Percentiles rank a stretch among this genome's conserved stretches.
Evolutionary conservation across 2,329 filamentous ascomycete genomes (phyloP).

Genomic region (Aspergillus ustus): DNA sequence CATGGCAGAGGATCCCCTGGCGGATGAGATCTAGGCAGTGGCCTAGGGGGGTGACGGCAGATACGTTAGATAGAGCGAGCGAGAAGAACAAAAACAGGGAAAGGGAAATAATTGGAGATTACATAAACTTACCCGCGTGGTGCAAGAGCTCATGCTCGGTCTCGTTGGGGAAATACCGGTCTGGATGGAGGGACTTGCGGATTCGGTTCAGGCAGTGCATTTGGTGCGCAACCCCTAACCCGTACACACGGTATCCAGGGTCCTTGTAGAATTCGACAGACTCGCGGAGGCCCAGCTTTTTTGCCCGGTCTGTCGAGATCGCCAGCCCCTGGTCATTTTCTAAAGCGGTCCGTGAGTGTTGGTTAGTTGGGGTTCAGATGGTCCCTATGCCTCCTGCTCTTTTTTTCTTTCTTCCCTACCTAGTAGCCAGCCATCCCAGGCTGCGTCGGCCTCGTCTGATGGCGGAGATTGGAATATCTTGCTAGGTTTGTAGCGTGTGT

Average conservation of each 20-base stretch:
- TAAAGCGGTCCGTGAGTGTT: neutral
- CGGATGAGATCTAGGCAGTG: neutral
- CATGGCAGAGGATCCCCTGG: neutral
- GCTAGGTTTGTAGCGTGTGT: neutral
- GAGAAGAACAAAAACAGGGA: too few species aligned
- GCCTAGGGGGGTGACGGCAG: too few species aligned
- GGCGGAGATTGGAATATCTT: neutral
- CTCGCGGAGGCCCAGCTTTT: neutral
- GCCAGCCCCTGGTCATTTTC: neutral
- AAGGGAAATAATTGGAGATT: too few species aligned
- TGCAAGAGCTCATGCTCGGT: neutral
- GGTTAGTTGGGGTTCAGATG: too few species aligned
- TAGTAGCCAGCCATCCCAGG: neutral
- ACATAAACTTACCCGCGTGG: neutral
- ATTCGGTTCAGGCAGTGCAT: conserved; percentile 9
- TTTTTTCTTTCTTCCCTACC: too few species aligned
- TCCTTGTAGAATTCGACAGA: neutral
- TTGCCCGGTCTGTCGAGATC: neutral
- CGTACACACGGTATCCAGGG: neutral
- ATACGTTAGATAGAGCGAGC: too few species aligned
- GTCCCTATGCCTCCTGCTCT: too few species aligned
- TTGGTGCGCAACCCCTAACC: conserved; percentile 1
- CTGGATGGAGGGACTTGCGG: conserved; percentile 4
- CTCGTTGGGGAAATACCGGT: neutral
- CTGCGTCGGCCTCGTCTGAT: neutral